Evolutionary conservation across 106 monocot species (phyloP), one percentile per base, ranked within the genome.

Genomic region (Dioscorea zingiberensis): DNA sequence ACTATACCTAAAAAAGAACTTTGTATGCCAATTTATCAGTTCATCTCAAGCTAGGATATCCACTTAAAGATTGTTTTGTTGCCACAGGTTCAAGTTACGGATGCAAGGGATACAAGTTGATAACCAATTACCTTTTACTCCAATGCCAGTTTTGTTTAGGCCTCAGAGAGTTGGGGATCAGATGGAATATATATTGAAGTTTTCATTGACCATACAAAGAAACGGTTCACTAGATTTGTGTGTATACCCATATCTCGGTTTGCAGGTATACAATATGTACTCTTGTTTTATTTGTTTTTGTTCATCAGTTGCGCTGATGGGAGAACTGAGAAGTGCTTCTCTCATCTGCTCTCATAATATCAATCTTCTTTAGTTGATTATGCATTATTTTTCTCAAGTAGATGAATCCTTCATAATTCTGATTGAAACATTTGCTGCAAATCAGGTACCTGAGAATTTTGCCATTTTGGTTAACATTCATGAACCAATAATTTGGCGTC

Each of bases 401-500:
- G 38, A 38, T 38, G 38, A 30, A 38, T 38, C 38, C 10, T 38
- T 38, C 38, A 38, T 38, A 10, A 2, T 38, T 8, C 38, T 38
- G 10, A 38, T 38, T 38, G n/a, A n/a, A n/a, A n/a, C n/a, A n/a
- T 38, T 38, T 38, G 38, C 38, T 38, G 38, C 38, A 38, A 25
- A 46, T 44, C 71, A 94, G 94, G 94, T 77, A 53, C 87, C 87
- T 38, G 83, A 86, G 21, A 86, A 78, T 76, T 92, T 63, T 66
- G 64, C 79, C 32, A 88, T 97, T 67, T 58, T 92, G 69, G 85
- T 97, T 64, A 86, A 92, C 64, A 88, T 97, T 69, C 97, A 97
- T 80, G 97, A 97, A 62, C 97, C 91, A 66, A 80, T 92, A 75
- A 92, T 97, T 64, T 97, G 97, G 97, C 88, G 92, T 25, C 79